These are phyloP conservation scores for Lolium multiflorum DNA, from an alignment of 176 grass and related monocot species.

Conservation along the genomic window DNA sequence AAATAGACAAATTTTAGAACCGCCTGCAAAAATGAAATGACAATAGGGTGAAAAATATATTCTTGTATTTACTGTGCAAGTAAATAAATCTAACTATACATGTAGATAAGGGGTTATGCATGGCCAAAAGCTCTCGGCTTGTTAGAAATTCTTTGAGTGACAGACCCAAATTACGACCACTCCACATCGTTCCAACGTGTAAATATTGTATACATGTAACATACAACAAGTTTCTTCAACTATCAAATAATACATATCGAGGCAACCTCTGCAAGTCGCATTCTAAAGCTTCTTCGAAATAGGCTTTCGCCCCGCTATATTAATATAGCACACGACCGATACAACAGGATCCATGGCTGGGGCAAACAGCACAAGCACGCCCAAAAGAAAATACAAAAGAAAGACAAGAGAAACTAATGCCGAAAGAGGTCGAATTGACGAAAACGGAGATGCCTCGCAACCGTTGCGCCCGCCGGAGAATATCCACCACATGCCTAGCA, in stretches of 20 bases:
- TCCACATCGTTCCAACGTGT: neutral
- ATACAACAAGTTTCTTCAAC: neutral
- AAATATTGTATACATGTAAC: neutral
- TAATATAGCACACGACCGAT: too few relatives aligned
- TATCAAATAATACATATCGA: neutral
- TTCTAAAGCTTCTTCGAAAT: neutral
- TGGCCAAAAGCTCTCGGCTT: neutral
- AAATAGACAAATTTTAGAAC: slow-evolving; percentile 61
- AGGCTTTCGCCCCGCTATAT: too few relatives aligned
- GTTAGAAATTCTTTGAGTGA: neutral
- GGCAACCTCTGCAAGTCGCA: neutral
- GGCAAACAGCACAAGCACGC: too few relatives aligned
- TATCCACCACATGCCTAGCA: too few relatives aligned
- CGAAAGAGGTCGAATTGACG: too few relatives aligned
- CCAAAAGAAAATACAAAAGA: too few relatives aligned
- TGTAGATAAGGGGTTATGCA: neutral
- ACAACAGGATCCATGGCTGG: too few relatives aligned
- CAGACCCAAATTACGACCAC: neutral
- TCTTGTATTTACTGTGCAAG: neutral
- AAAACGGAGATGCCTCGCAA: too few relatives aligned
- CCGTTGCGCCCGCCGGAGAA: too few relatives aligned
- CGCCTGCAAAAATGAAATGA: slow-evolving; percentile 42
- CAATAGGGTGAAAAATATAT: neutral
- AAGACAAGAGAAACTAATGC: too few relatives aligned
- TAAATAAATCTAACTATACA: neutral